These are phyloP conservation scores for Solanum chiquidenum DNA, from an alignment of 257 asterid species.

Conservation along the genomic window DNA sequence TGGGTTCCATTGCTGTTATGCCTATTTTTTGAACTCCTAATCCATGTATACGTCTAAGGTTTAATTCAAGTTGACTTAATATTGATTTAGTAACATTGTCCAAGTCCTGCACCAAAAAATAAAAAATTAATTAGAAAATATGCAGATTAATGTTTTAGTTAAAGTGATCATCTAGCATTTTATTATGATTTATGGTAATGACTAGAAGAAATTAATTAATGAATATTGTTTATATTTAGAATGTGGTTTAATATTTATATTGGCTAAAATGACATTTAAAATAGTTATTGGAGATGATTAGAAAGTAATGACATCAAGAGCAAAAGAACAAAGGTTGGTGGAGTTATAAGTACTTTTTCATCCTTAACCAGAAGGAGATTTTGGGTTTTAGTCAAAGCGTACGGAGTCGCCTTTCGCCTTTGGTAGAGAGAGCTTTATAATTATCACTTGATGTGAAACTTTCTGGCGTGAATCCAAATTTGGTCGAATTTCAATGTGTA, in stretches of 20 bases:
- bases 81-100: conserved; percentile 20
- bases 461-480: no score
- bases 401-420: rapidly evolving
- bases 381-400: not conserved
- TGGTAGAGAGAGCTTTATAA: not conserved
- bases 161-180: not conserved
- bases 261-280: not conserved
- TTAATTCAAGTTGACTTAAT: conserved; percentile 24
- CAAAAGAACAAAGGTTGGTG: not conserved
- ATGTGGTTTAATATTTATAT: not conserved
- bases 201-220: not conserved
- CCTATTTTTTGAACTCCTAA: conserved; percentile 41
- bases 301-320: not conserved
- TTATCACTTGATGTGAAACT: not conserved
- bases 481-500: no score
- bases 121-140: not conserved
- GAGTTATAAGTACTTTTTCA: not conserved
- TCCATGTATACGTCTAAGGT: conserved; percentile 34
- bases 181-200: not conserved
- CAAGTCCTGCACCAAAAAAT: not conserved
- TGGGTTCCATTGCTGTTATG: conserved; percentile 37
- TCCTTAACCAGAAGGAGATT: not conserved
- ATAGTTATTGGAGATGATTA: not conserved
- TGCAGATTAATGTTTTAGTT: not conserved
- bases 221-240: not conserved